A percentile compares a stretch with the other conserved stretches of the same genome.
These are phyloP conservation scores for Populus simonii DNA, from an alignment of 345 rosid genomes.

Conservation along the genomic window DNA sequence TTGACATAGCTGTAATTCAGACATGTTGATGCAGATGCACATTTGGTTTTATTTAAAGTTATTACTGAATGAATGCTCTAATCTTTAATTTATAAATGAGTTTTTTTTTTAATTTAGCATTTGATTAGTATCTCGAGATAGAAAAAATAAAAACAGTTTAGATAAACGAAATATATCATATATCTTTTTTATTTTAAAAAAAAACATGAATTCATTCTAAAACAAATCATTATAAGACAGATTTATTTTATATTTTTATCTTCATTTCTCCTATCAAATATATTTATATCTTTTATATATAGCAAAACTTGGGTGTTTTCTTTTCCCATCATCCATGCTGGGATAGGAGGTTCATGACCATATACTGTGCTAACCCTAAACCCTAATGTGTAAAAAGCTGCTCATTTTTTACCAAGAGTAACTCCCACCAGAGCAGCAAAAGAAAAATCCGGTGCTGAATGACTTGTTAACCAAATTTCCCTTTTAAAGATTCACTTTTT, in stretches of 20 bases:
- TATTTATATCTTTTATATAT: too few species aligned
- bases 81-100: not conserved
- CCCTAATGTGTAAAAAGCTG: too few species aligned
- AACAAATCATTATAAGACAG: too few species aligned
- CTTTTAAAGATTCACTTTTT: not conserved
- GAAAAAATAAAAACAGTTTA: too few species aligned
- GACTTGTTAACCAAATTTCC: not conserved
- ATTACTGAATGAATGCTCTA: not conserved
- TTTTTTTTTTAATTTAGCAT: slow-evolving; percentile 5
- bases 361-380: not conserved
- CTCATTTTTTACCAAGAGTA: too few species aligned
- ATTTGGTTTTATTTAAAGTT: slow-evolving; percentile 14
- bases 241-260: too few species aligned
- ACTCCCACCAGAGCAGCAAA: not conserved
- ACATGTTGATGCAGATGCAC: slow-evolving; percentile 31
- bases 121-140: not conserved
- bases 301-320: too few species aligned
- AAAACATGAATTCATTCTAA: too few species aligned
- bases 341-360: too few species aligned
- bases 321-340: too few species aligned
- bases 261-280: too few species aligned
- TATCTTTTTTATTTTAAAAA: fast-evolving
- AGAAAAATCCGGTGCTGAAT: not conserved
- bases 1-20: slow-evolving; percentile 19
- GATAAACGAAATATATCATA: too few species aligned